Evolutionary conservation across 148 eudicot species (phyloP).

Genomic region (Rhododendron williamsianum): DNA sequence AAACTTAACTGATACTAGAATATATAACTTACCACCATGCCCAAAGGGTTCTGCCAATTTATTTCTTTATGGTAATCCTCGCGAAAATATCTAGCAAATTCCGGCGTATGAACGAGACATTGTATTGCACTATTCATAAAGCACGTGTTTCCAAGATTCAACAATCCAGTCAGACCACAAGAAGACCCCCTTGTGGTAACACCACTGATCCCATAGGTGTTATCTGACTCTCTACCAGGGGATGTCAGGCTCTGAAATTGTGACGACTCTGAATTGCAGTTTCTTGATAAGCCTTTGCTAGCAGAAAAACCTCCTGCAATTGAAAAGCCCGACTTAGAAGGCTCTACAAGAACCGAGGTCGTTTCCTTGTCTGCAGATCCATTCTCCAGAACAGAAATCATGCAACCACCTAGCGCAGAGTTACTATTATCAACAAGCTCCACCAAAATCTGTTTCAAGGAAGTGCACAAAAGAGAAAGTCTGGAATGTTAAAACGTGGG

Average conservation of each 20-base stretch:
- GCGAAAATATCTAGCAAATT: conserved; percentile 77
- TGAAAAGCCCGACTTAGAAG: conserved; percentile 64
- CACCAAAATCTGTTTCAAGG: conserved; percentile 68
- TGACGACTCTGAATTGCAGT: conserved; percentile 44
- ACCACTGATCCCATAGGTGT: conserved; percentile 53
- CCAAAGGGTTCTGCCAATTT: conserved; percentile 87
- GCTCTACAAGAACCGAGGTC: conserved; percentile 44
- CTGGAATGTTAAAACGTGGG: conserved; percentile 3
- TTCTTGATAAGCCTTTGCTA: conserved; percentile 63
- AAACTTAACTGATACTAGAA: neutral
- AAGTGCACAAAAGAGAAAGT: conserved; percentile 10
- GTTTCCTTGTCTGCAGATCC: conserved; percentile 50
- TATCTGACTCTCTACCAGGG: conserved; percentile 42
- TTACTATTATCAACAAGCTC: conserved; percentile 48
- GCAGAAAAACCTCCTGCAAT: conserved; percentile 75
- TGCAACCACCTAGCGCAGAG: conserved; percentile 29
- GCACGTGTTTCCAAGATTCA: conserved; percentile 96
- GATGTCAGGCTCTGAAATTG: conserved; percentile 43
- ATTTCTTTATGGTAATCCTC: conserved; percentile 89
- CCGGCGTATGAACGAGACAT: conserved; percentile 98
- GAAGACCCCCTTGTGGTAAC: conserved; percentile 86
- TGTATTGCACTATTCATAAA: conserved; percentile 98
- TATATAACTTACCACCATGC: conserved; percentile 81
- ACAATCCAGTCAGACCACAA: conserved; percentile 80
- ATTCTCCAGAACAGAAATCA: conserved; percentile 34